Evolutionary conservation across 257 asterid species (phyloP).

Genomic region (Catharanthus roseus): DNA sequence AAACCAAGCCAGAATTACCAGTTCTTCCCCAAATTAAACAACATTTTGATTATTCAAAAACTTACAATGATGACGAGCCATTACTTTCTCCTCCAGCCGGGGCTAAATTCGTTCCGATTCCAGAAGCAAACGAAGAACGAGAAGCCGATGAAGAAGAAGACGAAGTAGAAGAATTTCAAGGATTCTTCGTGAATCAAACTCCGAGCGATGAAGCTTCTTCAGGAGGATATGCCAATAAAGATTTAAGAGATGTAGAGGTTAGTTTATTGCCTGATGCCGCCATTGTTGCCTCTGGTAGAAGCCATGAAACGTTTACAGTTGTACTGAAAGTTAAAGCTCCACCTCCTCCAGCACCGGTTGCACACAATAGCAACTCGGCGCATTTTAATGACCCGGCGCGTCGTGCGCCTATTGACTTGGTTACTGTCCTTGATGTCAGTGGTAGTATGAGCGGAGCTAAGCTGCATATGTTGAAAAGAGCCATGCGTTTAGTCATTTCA

Average conservation of each 20-base stretch:
- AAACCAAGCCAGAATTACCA: conserved; percentile 11
- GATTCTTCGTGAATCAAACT: conserved; percentile 60
- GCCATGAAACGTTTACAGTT: conserved; percentile 55
- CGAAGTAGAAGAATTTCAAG: conserved; percentile 60
- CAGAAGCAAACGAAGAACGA: conserved; percentile 20
- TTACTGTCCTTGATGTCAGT: conserved; percentile 76
- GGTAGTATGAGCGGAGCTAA: conserved; percentile 77
- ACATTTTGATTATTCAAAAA: conserved; percentile 12
- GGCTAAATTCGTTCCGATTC: conserved; percentile 34
- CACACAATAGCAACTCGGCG: conserved; percentile 12
- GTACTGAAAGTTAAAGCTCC: conserved; percentile 76
- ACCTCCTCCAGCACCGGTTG: conserved; percentile 22
- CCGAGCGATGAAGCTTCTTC: conserved; percentile 33
- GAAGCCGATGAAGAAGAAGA: conserved; percentile 22
- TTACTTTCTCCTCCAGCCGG: conserved; percentile 47
- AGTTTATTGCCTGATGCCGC: conserved; percentile 68
- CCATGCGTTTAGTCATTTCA: conserved; percentile 78
- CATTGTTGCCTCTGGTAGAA: conserved; percentile 47
- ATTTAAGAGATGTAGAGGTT: conserved; percentile 41
- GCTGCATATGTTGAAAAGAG: conserved; percentile 84
- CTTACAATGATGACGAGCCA: conserved; percentile 72
- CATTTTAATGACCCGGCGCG: conserved; percentile 34
- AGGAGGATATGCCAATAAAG: not conserved
- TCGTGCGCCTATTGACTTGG: conserved; percentile 88
- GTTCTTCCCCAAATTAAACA: conserved; percentile 3